Evolutionary conservation across 768 basidiomycete genomes (phyloP), one percentile per base, ranked within the genome.

Genomic region (Stropharia rugosoannulata): DNA sequence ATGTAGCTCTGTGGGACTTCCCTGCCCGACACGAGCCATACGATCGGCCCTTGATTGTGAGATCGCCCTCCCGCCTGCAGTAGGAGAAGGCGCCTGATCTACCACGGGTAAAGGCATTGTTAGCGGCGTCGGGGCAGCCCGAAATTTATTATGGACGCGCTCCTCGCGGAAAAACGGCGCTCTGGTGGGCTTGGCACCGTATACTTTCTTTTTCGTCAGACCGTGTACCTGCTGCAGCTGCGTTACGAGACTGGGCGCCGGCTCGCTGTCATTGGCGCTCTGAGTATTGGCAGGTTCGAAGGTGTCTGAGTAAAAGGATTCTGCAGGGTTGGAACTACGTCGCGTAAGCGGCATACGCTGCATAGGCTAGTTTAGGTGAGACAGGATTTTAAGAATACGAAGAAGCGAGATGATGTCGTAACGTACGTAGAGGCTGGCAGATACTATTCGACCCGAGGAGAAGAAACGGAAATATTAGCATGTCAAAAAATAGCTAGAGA

Each of bases 201-300:
- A 85, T 7, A 84, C 75, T 60, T 85, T 85, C 70, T 87, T 88
- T 71, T 87, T 86, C 7, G 83, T 86, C 45, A 89, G 63, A 2
- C 87, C 87, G 54, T 89, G 86, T 36, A 82, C 77, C 62, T 85
- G 82, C 66, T 88, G 84, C 13, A 88, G 74, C 19, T 83, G 84
- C 19, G 71, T 75, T 46, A 89, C 87, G 0, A 89, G 72, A 54
- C 76, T 84, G 4, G 79, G 81, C 2, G 72, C 62, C 18, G 68
- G 6, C 66, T 63, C 37, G 63, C 64, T 22, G 57, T 65, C 60
- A 66, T 67, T 54, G 48, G 45, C 47, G 40, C 46, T 49, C 22
- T 63, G 47, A 9, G 58, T 22, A 27, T 50, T 54, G 9, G 49
- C 54, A 32, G 63, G 62, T 41, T 64, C 43, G 44, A 59, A 49